Percentiles rank a stretch among this genome's conserved stretches.
These are phyloP conservation scores for Vitis cinerea DNA, from an alignment of 164 flowering plant species.

Conservation along the genomic window DNA sequence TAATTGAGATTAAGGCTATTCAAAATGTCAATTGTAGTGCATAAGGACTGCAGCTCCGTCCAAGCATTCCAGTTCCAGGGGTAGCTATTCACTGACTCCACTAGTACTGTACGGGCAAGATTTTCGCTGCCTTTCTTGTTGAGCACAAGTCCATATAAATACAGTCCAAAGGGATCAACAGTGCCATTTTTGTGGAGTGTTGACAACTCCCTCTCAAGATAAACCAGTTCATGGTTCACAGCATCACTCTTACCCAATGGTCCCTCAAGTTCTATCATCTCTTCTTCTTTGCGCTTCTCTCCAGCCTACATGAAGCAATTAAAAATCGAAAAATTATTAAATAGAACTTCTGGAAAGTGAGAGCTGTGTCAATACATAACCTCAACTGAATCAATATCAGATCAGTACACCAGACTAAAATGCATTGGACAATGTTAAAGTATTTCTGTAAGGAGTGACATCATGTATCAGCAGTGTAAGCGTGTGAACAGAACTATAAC, in stretches of 20 bases:
- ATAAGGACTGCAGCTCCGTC: slow-evolving; percentile 85
- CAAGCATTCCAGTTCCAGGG: slow-evolving; percentile 99
- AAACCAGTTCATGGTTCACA: slow-evolving; percentile 68
- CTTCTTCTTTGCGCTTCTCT: slow-evolving; percentile 97
- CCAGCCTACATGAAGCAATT: slow-evolving; percentile 67
- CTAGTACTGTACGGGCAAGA: slow-evolving; percentile 77
- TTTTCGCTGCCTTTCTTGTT: slow-evolving; percentile 80
- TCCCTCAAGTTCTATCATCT: slow-evolving; percentile 88
- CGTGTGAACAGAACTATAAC: background rate
- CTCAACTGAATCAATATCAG: background rate
- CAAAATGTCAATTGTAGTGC: slow-evolving; percentile 67
- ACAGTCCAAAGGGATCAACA: slow-evolving; percentile 84
- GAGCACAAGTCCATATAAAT: slow-evolving; percentile 84
- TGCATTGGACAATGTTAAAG: background rate
- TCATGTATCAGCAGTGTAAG: background rate
- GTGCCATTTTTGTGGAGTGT: slow-evolving; percentile 60
- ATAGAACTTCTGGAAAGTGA: background rate
- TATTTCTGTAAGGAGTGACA: background rate
- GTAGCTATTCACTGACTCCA: slow-evolving; percentile 88
- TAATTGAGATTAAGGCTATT: slow-evolving; percentile 70
- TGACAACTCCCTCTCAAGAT: slow-evolving; percentile 80
- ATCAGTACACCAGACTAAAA: background rate
- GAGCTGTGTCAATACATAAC: background rate
- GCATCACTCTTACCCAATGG: slow-evolving; percentile 78
- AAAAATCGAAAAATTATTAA: slow-evolving; percentile 3